phyloP scores from a whole-genome alignment of 192 early-diverging fungal species.

The Chytriomyces hyalinus region DNA sequence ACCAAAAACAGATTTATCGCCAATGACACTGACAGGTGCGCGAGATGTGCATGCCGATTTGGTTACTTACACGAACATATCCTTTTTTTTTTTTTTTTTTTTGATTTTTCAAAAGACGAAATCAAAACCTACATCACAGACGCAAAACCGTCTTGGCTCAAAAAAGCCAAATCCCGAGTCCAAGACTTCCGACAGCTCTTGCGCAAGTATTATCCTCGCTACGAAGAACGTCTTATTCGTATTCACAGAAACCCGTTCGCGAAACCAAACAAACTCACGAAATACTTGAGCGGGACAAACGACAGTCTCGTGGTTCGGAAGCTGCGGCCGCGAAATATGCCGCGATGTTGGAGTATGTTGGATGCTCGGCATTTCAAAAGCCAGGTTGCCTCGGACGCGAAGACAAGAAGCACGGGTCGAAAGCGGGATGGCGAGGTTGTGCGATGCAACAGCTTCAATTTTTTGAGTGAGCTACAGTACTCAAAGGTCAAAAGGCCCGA shows the following conservation, averaged over 20 bases:
- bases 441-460: conserved; percentile 42
- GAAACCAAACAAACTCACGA: background rate
- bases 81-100: too few species aligned
- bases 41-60: background rate
- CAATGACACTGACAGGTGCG: too few species aligned
- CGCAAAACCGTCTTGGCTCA: conserved; percentile 44
- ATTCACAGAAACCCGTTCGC: conserved; percentile 39
- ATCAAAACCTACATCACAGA: conserved; percentile 43
- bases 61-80: background rate
- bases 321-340: conserved; percentile 21
- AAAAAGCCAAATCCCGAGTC: conserved; percentile 32
- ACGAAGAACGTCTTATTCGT: conserved; percentile 17
- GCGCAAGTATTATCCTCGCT: conserved; percentile 30
- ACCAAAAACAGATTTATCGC: too few species aligned
- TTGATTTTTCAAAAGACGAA: conserved; percentile 22
- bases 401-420: conserved; percentile 17
- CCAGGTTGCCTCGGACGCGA: background rate
- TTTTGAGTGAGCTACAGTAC: conserved; percentile 15
- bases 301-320: conserved; percentile 26
- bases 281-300: conserved; percentile 28
- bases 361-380: conserved; percentile 30
- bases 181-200: conserved; percentile 29
- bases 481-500: conserved; percentile 1
- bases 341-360: conserved; percentile 42
- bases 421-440: conserved; percentile 1